Conservation (phyloP, 345 rosid genomes). For the Laguncularia racemosa region DNA sequence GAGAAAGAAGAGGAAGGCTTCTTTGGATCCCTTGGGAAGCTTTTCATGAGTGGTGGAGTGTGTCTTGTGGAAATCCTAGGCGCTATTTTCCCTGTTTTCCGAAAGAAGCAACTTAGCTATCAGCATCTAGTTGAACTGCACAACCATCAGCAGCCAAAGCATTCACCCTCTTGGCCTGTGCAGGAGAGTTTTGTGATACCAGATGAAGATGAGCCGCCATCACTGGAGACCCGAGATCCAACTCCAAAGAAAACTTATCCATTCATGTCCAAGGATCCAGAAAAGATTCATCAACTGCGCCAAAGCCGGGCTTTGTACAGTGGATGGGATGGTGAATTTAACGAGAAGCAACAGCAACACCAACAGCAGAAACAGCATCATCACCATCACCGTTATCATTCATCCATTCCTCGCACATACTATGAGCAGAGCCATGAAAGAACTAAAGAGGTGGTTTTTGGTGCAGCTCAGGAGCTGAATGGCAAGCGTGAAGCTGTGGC, state of each 20-base stretch:
- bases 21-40: conserved; percentile 53
- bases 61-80: conserved; percentile 54
- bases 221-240: conserved; percentile 68
- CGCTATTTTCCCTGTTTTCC: conserved; percentile 56
- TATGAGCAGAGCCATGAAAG: conserved; percentile 74
- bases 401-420: conserved; percentile 61
- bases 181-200: conserved; percentile 63
- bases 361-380: conserved; percentile 50
- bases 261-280: conserved; percentile 91
- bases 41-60: conserved; percentile 43
- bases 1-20: conserved; percentile 79
- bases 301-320: conserved; percentile 71
- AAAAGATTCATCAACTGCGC: conserved; percentile 81
- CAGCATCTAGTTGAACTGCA: conserved; percentile 24
- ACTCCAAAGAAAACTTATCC: conserved; percentile 86
- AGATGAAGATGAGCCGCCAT: conserved; percentile 87
- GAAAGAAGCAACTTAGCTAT: conserved; percentile 33
- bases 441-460: conserved; percentile 74
- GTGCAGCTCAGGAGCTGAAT: conserved; percentile 78
- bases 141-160: conserved; percentile 25
- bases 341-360: conserved; percentile 26
- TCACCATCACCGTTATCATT: conserved; percentile 58
- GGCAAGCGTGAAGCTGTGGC: conserved; percentile 30
- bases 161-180: conserved; percentile 49
- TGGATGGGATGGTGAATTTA: conserved; percentile 55